phyloP scores from a whole-genome alignment of 352 stramenopile species.

The Aphanomyces stellatus region DNA sequence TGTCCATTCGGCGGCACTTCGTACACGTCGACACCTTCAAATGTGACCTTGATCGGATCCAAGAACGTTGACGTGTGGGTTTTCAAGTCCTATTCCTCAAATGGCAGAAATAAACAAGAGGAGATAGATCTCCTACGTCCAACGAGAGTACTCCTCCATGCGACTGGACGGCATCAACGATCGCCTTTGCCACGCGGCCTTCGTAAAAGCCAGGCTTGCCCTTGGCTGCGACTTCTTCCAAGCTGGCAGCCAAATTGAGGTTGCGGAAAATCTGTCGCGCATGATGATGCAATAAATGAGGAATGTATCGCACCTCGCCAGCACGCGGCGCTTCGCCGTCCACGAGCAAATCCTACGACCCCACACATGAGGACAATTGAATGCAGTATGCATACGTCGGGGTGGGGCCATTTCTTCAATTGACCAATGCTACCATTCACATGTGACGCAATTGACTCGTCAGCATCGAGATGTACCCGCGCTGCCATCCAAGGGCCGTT shows the following conservation, averaged over 20 bases:
- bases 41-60: conserved; percentile 84
- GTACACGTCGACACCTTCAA: conserved; percentile 83
- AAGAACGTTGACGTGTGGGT: conserved; percentile 85
- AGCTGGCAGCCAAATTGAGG: conserved; percentile 65
- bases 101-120: not conserved
- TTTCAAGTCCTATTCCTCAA: conserved; percentile 64
- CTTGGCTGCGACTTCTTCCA: conserved; percentile 80
- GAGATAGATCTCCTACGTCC: conserved; percentile 19
- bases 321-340: conserved; percentile 39
- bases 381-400: conserved; percentile 17
- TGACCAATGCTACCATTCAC: conserved; percentile 22
- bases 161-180: conserved; percentile 70
- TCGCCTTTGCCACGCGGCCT: conserved; percentile 69
- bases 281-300: not conserved
- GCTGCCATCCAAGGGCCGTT: conserved; percentile 79
- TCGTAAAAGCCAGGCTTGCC: conserved; percentile 84
- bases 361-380: not conserved
- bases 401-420: conserved; percentile 48
- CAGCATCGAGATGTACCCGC: too few species aligned
- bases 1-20: conserved; percentile 95
- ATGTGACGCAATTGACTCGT: too few species aligned
- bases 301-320: conserved; percentile 31
- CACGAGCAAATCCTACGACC: conserved; percentile 37
- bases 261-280: conserved; percentile 68
- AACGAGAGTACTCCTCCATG: conserved; percentile 63